Evolutionary conservation across 1,284 basidiomycete genomes (phyloP), one percentile per base, ranked within the genome.

Genomic region (Pisolithus thermaeus): DNA sequence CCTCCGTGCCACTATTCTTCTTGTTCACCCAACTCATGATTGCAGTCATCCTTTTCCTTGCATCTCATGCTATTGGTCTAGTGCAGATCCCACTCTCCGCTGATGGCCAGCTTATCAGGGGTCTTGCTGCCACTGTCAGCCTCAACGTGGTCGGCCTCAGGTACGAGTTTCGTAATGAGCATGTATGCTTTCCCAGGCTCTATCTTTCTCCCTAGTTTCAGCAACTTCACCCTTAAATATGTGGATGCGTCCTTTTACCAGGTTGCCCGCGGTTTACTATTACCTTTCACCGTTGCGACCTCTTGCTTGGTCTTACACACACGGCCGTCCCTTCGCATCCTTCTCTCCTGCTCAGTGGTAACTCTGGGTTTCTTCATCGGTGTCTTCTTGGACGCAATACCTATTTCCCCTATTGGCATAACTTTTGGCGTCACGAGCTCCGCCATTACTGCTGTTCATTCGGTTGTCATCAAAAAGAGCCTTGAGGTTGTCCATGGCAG

Each of bases 191-290:
- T 28, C 20, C 27, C 28, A 8, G 25, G 36, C 32, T 46, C 35
- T 20, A 37, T 52, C 41, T 50, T 8, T 36, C 45, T 38, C 16
- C 37, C 42, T 63, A 92, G 87, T 60, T 89, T 90, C 68, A 91
- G 89, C 71, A 95, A 93, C 65, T 92, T 87, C 64, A 93, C 90
- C 50, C 78, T 94, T 46, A 89, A 92, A 81, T 90, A 87, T 61
- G 92, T 94, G 60, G 92, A 94, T 55, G 89, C 91, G 5, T 93
- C 92, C 0, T 93, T 93, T 70, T 94, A 94, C 65, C 90, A 91
- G 71, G 84, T 93, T 54, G 90, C 90, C 1, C 84, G 90, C n/a
- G 90, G 90, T 16, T 76, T 93, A 56, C 79, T 93, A 28, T 79
- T 93, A 32, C 91, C 92, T 0, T 89, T 91, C 74, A 95, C 92